Evolutionary conservation across 805 yeast genomes (phyloP), one percentile per base, ranked within the genome.

Genomic region (Yarrowia hollandica): DNA sequence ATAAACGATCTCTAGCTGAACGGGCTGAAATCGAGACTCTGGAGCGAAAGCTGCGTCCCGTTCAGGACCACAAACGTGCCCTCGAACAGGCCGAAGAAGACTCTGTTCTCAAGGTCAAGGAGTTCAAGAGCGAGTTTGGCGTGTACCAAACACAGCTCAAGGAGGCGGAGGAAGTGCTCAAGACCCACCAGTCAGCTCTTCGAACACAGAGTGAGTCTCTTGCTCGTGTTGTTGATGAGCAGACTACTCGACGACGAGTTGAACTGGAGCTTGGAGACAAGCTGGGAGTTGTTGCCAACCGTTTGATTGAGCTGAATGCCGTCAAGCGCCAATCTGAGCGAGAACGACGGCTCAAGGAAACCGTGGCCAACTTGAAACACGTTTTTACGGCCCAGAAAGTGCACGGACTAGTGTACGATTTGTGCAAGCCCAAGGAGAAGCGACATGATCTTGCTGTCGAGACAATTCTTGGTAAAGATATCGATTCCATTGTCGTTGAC

Each of bases 401-500:
- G 2, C 79, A 79, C 64, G 98, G 97, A 2, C 71, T 90, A 10
- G 82, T 92, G 4, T 79, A 82, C 63, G 97, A 90, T 66, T 75
- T 91, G 22, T 87, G 92, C 44, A 82, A 82, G 60, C 96, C 97
- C 18, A 77, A 81, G 57, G 85, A 85, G 64, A 81, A 81, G 60
- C 85, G 82, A 65, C 90, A 82, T 69, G 90, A 86, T 48, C 64
- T 76, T 5, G 96, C 97, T 0, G 78, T 90, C 33, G 81, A 86
- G 28, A 85, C 92, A 0, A 80, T 87, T 5, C 74, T 94, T 25
- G 98, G 97, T 8, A 79, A 81, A 61, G 79, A 87, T 66, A 80
- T 85, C 65, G 96, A 94, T 70, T 81, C 97, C 0, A 80, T 94
- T 15, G 79, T 94, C 16, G 99, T 94, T 5, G 96, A 90, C 64